phyloP scores from a whole-genome alignment of 306 rosid species.

The Casuarina cunninghamiana region DNA sequence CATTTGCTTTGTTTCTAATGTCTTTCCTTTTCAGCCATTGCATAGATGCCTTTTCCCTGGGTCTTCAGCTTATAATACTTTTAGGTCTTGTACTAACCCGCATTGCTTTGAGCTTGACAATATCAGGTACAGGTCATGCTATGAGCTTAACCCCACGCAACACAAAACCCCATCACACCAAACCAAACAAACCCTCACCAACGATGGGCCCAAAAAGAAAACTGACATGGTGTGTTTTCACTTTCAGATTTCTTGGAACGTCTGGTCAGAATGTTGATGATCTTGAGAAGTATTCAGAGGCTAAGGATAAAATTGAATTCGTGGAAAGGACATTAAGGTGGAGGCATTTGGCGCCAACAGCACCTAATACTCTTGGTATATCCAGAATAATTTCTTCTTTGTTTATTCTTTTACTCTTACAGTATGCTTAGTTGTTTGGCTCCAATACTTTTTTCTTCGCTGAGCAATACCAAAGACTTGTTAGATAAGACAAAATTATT shows the following conservation, averaged over 20 bases:
- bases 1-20: conserved; percentile 39
- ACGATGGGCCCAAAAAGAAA: neutral
- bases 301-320: conserved; percentile 76
- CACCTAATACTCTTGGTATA: conserved; percentile 97
- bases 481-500: conserved; percentile 15
- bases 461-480: conserved; percentile 5
- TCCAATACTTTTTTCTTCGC: conserved; percentile 12
- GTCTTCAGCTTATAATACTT: conserved; percentile 81
- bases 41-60: conserved; percentile 93
- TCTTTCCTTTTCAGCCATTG: conserved; percentile 64
- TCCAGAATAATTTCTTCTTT: conserved; percentile 22
- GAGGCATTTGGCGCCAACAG: conserved; percentile 98
- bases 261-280: conserved; percentile 91
- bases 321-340: conserved; percentile 92
- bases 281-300: conserved; percentile 83
- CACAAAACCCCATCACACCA: neutral
- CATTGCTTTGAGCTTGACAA: conserved; percentile 85
- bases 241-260: conserved; percentile 87
- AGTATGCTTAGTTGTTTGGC: conserved; percentile 20
- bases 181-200: too few species aligned
- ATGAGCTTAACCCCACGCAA: neutral
- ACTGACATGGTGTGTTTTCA: conserved; percentile 27
- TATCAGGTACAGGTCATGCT: conserved; percentile 52
- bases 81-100: conserved; percentile 91
- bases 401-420: conserved; percentile 1